Conservation (phyloP, 768 basidiomycete genomes). For the Psilocybe tampanensis region DNA sequence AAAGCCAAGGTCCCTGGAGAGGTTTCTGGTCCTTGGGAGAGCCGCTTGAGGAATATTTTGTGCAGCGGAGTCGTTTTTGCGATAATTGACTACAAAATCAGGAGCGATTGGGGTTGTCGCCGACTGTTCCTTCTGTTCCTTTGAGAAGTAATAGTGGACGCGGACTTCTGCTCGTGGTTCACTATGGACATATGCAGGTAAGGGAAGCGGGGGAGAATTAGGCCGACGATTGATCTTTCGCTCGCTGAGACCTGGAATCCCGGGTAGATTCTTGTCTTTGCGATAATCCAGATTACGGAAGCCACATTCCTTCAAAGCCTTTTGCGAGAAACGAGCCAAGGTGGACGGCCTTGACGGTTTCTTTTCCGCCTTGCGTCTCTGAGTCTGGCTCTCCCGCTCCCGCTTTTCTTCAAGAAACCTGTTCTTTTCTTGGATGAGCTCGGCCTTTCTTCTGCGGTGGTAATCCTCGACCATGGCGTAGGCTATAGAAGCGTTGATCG, state of each 20-base stretch:
- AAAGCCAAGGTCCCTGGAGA: background rate
- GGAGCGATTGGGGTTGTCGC: background rate
- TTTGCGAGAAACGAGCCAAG: background rate
- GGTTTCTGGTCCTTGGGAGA: background rate
- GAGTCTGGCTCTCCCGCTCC: background rate
- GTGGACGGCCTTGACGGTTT: background rate
- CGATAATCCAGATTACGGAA: background rate
- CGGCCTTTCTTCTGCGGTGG: background rate
- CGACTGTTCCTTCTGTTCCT: background rate
- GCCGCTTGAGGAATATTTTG: too few species aligned
- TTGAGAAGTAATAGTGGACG: background rate
- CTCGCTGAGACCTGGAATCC: constrained; percentile 2
- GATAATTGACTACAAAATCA: background rate
- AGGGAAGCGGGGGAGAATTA: background rate
- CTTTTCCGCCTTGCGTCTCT: background rate
- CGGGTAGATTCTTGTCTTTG: constrained; percentile 9
- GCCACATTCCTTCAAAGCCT: background rate
- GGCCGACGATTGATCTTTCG: background rate
- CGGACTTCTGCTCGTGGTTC: background rate
- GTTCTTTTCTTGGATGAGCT: background rate
- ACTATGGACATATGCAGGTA: background rate
- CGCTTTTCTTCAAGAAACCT: background rate
- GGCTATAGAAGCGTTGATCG: constrained; percentile 3
- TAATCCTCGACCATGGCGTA: background rate
- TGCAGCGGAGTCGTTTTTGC: background rate